Base-by-base conservation (phyloP, 129 eudicot species). In the Smallanthus sonchifolius region DNA sequence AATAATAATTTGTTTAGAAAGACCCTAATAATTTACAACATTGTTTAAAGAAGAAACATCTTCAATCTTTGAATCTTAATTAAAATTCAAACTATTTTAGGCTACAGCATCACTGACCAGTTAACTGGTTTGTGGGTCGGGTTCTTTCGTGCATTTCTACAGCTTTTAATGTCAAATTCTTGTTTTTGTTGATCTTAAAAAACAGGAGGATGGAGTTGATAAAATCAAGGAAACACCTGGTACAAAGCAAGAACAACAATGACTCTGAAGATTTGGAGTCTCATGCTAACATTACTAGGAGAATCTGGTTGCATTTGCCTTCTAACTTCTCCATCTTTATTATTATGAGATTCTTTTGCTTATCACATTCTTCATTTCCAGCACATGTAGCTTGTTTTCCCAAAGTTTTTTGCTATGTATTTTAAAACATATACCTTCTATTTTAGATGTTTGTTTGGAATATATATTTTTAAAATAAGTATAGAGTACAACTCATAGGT, bases 151-250 rank as follows among this genome's bases (percentile, higher is more conserved):
- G 68, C 2, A 30, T 59, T 34, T 43, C 8, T 30, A 42, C 59
- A 30, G 40, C n/a, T 40, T 73, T 59, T 7, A 51, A 62, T 74
- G 36, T 74, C 17, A 9, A 40, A 40, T 42, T 9, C 54, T 20
- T 66, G 34, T 43, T 39, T 24, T 38, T 64, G 71, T 62, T 75
- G 57, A 78, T 78, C 14, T 48, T 62, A 62, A 37, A 36, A 35
- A 15, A 15, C 80, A 80, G 84, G 84, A 59, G 63, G 84, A 80
- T 69, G 80, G 43, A 68, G 76, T 72, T 74, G 76, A 74, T 45
- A 79, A 80, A 56, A 19, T 72, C 34, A 79, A 64, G 69, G 80
- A 80, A 80, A 75, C 65, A 38, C 20, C n/a, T 74, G 17, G 80
- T 40, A 38, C 78, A 79, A 45, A 80, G 65, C 76, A 45, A 55